Base-by-base conservation (phyloP, 441 rosid genomes). In the Manihot esculenta region DNA sequence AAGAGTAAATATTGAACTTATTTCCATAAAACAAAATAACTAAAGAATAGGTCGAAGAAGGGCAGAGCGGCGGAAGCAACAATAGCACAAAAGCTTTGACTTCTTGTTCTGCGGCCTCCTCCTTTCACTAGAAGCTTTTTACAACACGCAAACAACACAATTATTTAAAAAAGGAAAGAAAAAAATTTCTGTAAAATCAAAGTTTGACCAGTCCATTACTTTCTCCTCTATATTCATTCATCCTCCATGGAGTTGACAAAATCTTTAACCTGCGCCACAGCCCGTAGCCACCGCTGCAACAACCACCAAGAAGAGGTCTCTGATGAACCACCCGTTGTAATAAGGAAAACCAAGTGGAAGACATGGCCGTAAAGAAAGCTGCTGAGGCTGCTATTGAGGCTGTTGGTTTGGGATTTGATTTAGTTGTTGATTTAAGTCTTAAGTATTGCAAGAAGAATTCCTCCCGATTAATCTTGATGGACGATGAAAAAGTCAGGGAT, bases 341-440 rank as follows among this genome's bases (percentile, higher is more conserved):
- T 0, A 60, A 35, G 21, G 47, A 18, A 18, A 61, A 33, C 18
- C 1, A 12, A 51, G 11, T 10, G 7, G 3, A 5, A 35, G 17
- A 59, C 27, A 70, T 70, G 73, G 64, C 66, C 35, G 74, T 72
- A 3, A 72, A 61, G 74, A 75, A 72, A 75, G 78, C 77, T 2
- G 74, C 82, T 1, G 70, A 74, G 76, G 77, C 49, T 11, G 79
- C 79, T 1, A 65, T 79, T 21, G 69, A 65, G 6, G 82, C 72
- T 12, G 75, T 79, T 35, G 82, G 82, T 5, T 23, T 63, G 38
- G 99, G 99, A 24, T 95, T 89, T 44, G 91, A 95, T 72, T 69
- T 93, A 35, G 82, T 89, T 48, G 73, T 65, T 61, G 98, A 95
- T 81, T 64, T 95, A 13, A 81, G 93, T 68, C 83, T 95, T 41